Evolutionary conservation across 1,284 basidiomycete genomes (phyloP), one percentile per base, ranked within the genome.

Genomic region (Cutaneotrichosporon cutaneum): DNA sequence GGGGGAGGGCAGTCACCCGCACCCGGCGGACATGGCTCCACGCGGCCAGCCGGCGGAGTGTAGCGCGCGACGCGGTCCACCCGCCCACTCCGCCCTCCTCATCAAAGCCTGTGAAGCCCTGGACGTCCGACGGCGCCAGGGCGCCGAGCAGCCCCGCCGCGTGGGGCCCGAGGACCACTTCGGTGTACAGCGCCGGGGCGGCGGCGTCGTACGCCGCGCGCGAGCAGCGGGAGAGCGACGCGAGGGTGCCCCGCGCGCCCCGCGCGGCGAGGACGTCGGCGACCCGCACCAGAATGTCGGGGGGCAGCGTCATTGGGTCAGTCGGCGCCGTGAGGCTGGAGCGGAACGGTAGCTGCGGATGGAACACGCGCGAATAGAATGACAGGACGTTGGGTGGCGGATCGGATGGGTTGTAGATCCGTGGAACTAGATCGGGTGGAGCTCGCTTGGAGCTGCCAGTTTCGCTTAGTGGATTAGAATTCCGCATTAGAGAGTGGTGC

Each of bases 261-360:
- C 53, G 26, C 2, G 39, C 54, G 11, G 44, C 42, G 45, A 73
- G 68, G 35, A 60, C 26, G 9, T 56, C 33, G 21, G 67, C 68
- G 18, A 73, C 67, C 6, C 65, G 63, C 26, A 63, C 66, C 22
- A 68, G 50, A 24, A 73, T 63, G 48, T 73, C 71, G 33, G 26
- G 32, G 6, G 58, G 58, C 14, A 59, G 26, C 9, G 27, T 27
- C 24, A 45, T 45, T 9, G 44, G 35, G 35, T 36, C 33, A n/a
- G n/a, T 36, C 1, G 6, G 10, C 18, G 39, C 5, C 35, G 35
- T 4, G 39, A 9, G 39, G 39, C 3, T 39, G 13, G 36, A 9
- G 16, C 39, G 18, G 16, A 9, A 9, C 18, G 39, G 39, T n/a
- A 18, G 39, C 7, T n/a, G 39, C 7, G 18, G 39, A n/a, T n/a